Evolutionary conservation across 2,329 filamentous ascomycete genomes (phyloP).

Genomic region (Aspergillus persii): DNA sequence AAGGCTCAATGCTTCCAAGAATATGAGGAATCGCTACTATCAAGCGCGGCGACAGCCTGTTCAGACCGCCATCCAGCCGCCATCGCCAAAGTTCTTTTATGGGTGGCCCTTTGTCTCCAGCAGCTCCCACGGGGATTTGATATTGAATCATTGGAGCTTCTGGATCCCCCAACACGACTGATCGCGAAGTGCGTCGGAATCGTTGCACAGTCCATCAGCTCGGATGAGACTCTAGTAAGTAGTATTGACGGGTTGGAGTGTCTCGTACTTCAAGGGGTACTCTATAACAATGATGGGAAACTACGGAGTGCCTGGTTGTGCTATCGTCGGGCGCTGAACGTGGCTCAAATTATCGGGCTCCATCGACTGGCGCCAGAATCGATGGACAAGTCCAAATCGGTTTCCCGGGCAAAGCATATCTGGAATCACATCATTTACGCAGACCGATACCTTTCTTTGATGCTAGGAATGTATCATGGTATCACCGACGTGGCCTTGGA

Average conservation of each 20-base stretch:
- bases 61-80: background rate
- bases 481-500: background rate
- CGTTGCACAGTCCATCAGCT: background rate
- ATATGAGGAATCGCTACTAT: background rate
- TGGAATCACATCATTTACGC: background rate
- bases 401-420: background rate
- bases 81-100: background rate
- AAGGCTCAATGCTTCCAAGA: background rate
- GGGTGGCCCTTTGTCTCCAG: background rate
- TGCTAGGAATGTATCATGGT: background rate
- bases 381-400: background rate
- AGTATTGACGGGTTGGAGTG: background rate
- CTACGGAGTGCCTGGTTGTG: background rate
- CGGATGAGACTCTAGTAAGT: background rate
- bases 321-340: background rate
- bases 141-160: background rate
- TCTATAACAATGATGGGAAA: background rate
- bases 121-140: background rate
- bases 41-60: too few species aligned
- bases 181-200: background rate
- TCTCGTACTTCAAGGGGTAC: background rate
- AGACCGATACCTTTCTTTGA: background rate
- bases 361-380: background rate
- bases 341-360: background rate
- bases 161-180: background rate